Percentiles rank a stretch among this genome's conserved stretches.
These are phyloP conservation scores for Sporothrix pallida DNA, from an alignment of 2,329 filamentous ascomycete genomes.

Conservation along the genomic window DNA sequence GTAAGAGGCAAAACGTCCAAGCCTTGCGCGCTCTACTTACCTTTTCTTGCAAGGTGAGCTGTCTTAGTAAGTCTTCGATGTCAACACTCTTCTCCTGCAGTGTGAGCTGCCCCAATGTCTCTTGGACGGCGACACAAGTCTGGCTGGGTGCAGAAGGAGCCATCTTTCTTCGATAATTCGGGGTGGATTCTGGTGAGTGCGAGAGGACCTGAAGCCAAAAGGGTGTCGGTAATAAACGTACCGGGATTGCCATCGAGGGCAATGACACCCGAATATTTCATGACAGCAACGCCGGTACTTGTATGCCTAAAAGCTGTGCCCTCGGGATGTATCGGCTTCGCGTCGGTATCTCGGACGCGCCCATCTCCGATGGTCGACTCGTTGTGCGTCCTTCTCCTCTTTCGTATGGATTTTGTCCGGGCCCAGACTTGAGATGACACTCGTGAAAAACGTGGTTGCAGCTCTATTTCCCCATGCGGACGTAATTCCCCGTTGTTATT, in stretches of 20 bases:
- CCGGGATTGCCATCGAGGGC: too few species aligned
- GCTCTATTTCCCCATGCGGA: constrained; percentile 4
- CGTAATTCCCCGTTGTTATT: not conserved
- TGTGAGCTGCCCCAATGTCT: not conserved
- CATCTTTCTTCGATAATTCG: not conserved
- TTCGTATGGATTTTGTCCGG: not conserved
- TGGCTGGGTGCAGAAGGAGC: not conserved
- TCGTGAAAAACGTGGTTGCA: not conserved
- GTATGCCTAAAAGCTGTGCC: not conserved
- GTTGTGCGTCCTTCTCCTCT: not conserved
- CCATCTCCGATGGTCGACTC: not conserved
- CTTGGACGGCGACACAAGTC: not conserved
- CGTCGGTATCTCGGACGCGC: not conserved
- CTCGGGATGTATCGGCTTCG: not conserved
- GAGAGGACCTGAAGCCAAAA: too few species aligned
- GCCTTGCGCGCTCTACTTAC: constrained; percentile 15
- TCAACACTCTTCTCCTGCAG: constrained; percentile 6
- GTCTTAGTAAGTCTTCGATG: not conserved
- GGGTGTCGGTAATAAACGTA: too few species aligned
- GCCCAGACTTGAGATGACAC: too few species aligned
- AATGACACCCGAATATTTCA: too few species aligned
- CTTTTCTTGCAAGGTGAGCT: constrained; percentile 25
- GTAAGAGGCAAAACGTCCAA: not conserved
- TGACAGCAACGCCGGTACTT: not conserved
- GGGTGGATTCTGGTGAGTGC: too few species aligned